Base-by-base conservation (phyloP, 2,329 filamentous ascomycete genomes). In the Pseudopithomyces chartarum region DNA sequence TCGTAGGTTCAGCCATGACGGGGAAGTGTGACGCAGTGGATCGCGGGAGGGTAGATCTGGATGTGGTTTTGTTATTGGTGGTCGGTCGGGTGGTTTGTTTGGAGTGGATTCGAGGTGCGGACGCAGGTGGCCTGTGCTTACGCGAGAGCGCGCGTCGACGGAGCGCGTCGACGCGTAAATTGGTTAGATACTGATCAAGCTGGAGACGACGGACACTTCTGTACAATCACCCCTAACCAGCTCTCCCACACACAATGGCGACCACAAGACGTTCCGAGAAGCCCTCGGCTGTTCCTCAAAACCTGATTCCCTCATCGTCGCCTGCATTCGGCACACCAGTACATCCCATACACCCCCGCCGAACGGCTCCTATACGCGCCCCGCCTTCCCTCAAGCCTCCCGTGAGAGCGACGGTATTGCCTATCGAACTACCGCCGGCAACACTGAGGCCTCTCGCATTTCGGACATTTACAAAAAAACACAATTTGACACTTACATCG, bases 391-490 rank as follows among this genome's bases (percentile, higher is more conserved):
- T 80, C 52, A 83, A 81, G 62, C 83, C 87, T 12, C 82, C 82
- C 2, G 34, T 67, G 22, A 83, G 81, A 58, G 76, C 82, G 6
- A 84, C 87, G 6, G 90, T 98, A 46, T 82, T 99, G 1, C 92
- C 95, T 3, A 95, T 99, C 55, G 83, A 96, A 34, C 87, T 99
- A 4, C 93, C 94, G 3, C 90, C 93, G 0, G 87, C 92, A 10
- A 96, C 91, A 0, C 80, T 99, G 39, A 85, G 96, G 60, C 94
- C 95, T 2, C 83, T 98, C 19, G 96, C 95, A 8, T 98, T 99
- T 71, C 87, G 95, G 45, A 96, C 91, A 0, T 96, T 99, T 64
- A 99, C 95, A 1, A 97, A 97, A 77, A 99, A 98, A 72, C 92
- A 99, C 78, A 96, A 94, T 66, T 82, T 99, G 54, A 98, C 93